phyloP scores from a whole-genome alignment of 2,329 filamentous ascomycete species.

The Madurella mycetomatis region DNA sequence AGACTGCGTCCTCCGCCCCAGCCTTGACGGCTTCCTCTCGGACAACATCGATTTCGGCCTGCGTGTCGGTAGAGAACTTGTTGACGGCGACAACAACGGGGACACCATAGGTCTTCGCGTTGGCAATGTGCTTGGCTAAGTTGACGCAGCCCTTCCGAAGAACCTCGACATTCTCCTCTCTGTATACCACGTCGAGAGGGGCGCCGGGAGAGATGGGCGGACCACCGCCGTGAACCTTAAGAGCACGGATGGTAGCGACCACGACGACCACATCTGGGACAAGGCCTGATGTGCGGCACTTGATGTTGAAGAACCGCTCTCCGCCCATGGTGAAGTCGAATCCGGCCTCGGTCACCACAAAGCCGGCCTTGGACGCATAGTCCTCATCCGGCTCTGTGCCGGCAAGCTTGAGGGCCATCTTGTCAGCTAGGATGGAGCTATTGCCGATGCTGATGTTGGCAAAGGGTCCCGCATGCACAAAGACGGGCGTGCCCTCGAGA shows the following conservation, averaged over 20 bases:
- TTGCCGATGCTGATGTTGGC: conserved; percentile 98
- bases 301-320: conserved; percentile 99
- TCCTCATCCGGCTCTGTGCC: conserved; percentile 92
- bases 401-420: conserved; percentile 90
- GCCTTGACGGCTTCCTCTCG: conserved; percentile 87
- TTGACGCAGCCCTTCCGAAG: conserved; percentile 89
- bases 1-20: conserved; percentile 87
- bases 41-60: conserved; percentile 84
- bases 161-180: conserved; percentile 87
- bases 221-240: conserved; percentile 95
- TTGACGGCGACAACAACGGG: conserved; percentile 97
- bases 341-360: conserved; percentile 92
- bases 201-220: conserved; percentile 89
- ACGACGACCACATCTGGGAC: conserved; percentile 91
- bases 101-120: conserved; percentile 83
- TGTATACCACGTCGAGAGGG: conserved; percentile 81
- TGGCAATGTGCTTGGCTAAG: conserved; percentile 89
- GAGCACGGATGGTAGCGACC: conserved; percentile 88
- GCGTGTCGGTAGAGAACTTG: conserved; percentile 89
- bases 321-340: conserved; percentile 99
- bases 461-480: conserved; percentile 95
- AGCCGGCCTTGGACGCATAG: conserved; percentile 75
- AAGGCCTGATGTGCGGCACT: conserved; percentile 91
- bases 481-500: conserved; percentile 91
- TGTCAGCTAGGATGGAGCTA: conserved; percentile 91